Conservation (phyloP, 192 early-diverging fungal species). For the Umbelopsis sp. region DNA sequence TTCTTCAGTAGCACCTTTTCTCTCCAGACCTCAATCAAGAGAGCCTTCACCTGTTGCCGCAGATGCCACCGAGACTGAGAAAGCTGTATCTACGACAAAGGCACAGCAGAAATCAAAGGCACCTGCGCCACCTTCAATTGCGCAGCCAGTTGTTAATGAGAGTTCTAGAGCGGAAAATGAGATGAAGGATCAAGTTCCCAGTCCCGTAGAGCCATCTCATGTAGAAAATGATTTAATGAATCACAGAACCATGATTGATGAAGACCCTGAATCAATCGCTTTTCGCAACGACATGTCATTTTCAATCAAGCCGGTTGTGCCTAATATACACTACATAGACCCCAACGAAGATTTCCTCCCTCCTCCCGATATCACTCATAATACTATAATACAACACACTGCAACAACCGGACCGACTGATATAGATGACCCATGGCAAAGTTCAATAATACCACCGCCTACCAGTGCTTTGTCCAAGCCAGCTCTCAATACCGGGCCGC, state of each 20-base stretch:
- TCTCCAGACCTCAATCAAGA: too few species aligned
- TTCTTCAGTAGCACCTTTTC: too few species aligned
- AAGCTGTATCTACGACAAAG: too few species aligned
- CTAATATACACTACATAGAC: slow-evolving; percentile 8
- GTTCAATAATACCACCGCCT: slow-evolving; percentile 13
- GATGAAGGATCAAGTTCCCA: too few species aligned
- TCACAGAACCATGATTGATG: not conserved
- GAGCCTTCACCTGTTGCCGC: too few species aligned
- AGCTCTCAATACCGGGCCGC: not conserved
- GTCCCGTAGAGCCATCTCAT: not conserved
- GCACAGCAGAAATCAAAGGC: too few species aligned
- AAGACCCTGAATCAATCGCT: slow-evolving; percentile 9
- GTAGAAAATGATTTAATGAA: not conserved
- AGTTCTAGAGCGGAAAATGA: too few species aligned
- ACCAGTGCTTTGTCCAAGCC: not conserved
- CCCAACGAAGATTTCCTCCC: not conserved
- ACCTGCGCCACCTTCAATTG: not conserved
- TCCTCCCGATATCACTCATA: not conserved
- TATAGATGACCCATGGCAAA: slow-evolving; percentile 10
- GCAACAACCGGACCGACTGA: not conserved
- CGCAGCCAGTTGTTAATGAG: not conserved
- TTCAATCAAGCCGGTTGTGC: slow-evolving; percentile 12
- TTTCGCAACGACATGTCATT: slow-evolving; percentile 20
- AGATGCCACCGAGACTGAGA: too few species aligned
- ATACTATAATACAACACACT: slow-evolving; percentile 3